These are phyloP conservation scores for Decorospora gaudefroyi DNA, from an alignment of 2,329 filamentous ascomycete genomes.

Conservation along the genomic window DNA sequence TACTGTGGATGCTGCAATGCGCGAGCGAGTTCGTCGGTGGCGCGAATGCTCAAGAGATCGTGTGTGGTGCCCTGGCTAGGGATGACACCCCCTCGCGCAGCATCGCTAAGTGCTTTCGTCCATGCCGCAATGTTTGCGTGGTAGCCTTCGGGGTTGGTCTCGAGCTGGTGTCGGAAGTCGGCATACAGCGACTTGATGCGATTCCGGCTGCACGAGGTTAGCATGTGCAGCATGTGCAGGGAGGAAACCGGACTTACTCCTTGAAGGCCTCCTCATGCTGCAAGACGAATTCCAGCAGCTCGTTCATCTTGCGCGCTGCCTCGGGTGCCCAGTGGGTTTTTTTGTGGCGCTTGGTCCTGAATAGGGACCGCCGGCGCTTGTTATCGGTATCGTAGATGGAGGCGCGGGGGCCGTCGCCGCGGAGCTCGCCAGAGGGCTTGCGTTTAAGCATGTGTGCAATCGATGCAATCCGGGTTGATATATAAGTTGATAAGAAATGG, in stretches of 20 bases:
- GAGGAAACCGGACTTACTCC: slow-evolving; percentile 40
- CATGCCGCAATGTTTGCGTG: slow-evolving; percentile 78
- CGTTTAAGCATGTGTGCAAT: slow-evolving; percentile 31
- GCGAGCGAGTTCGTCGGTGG: slow-evolving; percentile 66
- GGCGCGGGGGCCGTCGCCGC: slow-evolving; percentile 22
- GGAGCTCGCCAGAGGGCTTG: slow-evolving; percentile 23
- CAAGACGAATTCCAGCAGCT: slow-evolving; percentile 66
- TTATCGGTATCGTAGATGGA: slow-evolving; percentile 30
- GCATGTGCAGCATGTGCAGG: slow-evolving; percentile 2
- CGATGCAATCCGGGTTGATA: background rate
- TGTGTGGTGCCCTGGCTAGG: slow-evolving; percentile 48
- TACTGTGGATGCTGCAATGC: slow-evolving; percentile 76
- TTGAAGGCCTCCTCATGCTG: slow-evolving; percentile 56
- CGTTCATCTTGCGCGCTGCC: slow-evolving; percentile 58
- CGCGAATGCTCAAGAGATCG: slow-evolving; percentile 57
- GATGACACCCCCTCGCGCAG: slow-evolving; percentile 66
- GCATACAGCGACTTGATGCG: slow-evolving; percentile 86
- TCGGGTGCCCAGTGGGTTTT: slow-evolving; percentile 24
- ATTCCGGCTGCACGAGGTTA: slow-evolving; percentile 57
- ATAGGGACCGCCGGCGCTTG: slow-evolving; percentile 29
- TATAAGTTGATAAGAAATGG: slow-evolving; percentile 1
- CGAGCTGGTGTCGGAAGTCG: slow-evolving; percentile 75
- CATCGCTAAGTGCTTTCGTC: slow-evolving; percentile 72
- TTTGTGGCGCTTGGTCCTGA: slow-evolving; percentile 25
- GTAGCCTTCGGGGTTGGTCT: slow-evolving; percentile 84